These are phyloP conservation scores for Powellomyces hirtus DNA, from an alignment of 192 early-diverging fungal genomes.

Conservation along the genomic window DNA sequence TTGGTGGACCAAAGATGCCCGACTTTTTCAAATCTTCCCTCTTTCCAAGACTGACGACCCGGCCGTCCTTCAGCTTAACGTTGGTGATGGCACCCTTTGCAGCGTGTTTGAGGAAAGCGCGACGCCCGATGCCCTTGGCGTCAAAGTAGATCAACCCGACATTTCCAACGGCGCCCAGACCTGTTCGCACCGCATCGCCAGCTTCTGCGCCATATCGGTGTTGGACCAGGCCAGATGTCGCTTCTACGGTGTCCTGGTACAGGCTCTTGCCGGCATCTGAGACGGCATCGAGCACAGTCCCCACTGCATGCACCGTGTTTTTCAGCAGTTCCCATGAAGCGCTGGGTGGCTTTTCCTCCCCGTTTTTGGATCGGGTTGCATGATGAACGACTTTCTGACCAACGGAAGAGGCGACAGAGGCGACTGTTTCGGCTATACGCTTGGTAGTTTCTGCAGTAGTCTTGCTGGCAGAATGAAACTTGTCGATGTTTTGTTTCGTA, in stretches of 20 bases:
- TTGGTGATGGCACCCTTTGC: conserved; percentile 25
- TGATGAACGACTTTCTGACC: conserved; percentile 13
- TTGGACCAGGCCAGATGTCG: neutral
- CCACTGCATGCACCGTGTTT: conserved; percentile 20
- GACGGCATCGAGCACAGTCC: conserved; percentile 19
- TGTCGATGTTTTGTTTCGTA: conserved; percentile 25
- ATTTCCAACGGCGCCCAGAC: conserved; percentile 19
- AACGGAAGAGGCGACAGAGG: conserved; percentile 7
- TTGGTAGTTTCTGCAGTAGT: conserved; percentile 10
- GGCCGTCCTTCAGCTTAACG: conserved; percentile 24
- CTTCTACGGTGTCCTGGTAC: conserved; percentile 15
- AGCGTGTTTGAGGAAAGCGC: conserved; percentile 26
- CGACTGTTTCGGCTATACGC: conserved; percentile 16
- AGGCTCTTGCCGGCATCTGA: conserved; percentile 19
- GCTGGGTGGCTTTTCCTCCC: neutral
- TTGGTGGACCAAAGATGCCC: neutral
- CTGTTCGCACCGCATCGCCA: neutral
- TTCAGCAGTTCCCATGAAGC: conserved; percentile 26
- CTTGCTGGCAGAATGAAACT: neutral
- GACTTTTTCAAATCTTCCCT: neutral
- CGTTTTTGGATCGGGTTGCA: neutral
- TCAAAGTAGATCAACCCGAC: conserved; percentile 32
- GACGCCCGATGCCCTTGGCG: conserved; percentile 23
- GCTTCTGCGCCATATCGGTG: conserved; percentile 21
- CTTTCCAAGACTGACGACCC: conserved; percentile 17